Conservation (phyloP, 148 eudicot species). For the Rhododendron simsii region DNA sequence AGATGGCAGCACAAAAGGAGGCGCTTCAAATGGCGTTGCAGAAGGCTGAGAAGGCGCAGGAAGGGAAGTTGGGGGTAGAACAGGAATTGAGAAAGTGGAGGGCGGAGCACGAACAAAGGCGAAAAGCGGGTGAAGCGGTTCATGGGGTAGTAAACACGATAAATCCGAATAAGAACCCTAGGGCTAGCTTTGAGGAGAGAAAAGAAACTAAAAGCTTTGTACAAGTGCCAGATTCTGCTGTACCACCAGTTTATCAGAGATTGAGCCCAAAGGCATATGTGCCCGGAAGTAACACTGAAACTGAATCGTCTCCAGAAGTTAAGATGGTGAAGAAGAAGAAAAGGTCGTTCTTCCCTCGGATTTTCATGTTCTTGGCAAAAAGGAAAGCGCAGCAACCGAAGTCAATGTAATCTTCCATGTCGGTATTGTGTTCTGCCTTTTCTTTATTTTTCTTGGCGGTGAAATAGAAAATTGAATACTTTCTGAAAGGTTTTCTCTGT, state of each 20-base stretch:
- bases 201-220: conserved; percentile 22
- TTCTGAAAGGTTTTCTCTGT: neutral
- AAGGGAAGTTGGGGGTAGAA: conserved; percentile 80
- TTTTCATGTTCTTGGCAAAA: conserved; percentile 46
- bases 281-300: conserved; percentile 20
- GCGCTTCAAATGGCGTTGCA: conserved; percentile 51
- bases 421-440: neutral
- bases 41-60: conserved; percentile 77
- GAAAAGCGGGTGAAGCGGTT: conserved; percentile 56
- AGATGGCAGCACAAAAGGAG: conserved; percentile 52
- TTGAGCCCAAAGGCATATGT: conserved; percentile 16
- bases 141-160: conserved; percentile 13
- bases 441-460: neutral
- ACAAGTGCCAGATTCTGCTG: conserved; percentile 11
- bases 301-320: conserved; percentile 35
- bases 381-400: conserved; percentile 31
- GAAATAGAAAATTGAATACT: neutral
- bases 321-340: conserved; percentile 43
- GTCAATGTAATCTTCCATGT: conserved; percentile 6
- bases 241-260: conserved; percentile 11
- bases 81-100: conserved; percentile 90
- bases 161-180: conserved; percentile 28
- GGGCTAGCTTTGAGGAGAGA: conserved; percentile 41
- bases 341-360: conserved; percentile 43
- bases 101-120: conserved; percentile 65